Evolutionary conservation across 2,329 filamentous ascomycete genomes (phyloP).

Genomic region (Polytolypa hystricis): DNA sequence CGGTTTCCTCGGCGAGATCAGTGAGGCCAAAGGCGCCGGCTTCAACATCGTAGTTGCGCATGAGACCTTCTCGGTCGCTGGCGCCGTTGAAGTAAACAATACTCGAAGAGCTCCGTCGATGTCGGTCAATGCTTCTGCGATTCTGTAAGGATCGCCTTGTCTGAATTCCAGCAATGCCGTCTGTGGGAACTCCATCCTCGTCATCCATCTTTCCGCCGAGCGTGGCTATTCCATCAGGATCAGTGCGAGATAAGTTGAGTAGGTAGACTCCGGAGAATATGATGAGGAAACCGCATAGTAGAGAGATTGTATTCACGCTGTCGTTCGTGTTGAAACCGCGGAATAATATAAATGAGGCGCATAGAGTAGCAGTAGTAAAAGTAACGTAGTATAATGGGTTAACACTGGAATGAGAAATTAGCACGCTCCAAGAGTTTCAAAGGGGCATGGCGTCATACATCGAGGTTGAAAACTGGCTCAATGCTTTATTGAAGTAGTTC

Average conservation of each 20-base stretch:
- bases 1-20: conserved; percentile 63
- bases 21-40: conserved; percentile 63
- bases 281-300: conserved; percentile 84
- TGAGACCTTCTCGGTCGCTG: conserved; percentile 67
- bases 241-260: conserved; percentile 84
- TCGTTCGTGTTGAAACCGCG: conserved; percentile 92
- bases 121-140: conserved; percentile 54
- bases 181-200: conserved; percentile 75
- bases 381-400: conserved; percentile 97
- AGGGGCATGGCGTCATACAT: conserved; percentile 53
- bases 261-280: conserved; percentile 95
- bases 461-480: conserved; percentile 92
- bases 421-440: conserved; percentile 4
- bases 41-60: conserved; percentile 82
- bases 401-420: conserved; percentile 48
- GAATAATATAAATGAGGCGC: conserved; percentile 93
- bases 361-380: conserved; percentile 87
- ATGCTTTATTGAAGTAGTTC: conserved; percentile 99
- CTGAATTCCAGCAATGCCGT: conserved; percentile 78
- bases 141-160: conserved; percentile 91
- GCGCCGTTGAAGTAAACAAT: conserved; percentile 45
- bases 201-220: conserved; percentile 48
- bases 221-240: conserved; percentile 66
- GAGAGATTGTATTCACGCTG: conserved; percentile 79
- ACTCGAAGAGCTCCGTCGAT: conserved; percentile 51